Evolutionary conservation across 2,329 filamentous ascomycete species (phyloP), one percentile per base, ranked within the genome.

Genomic region (Erysiphe pulchra): DNA sequence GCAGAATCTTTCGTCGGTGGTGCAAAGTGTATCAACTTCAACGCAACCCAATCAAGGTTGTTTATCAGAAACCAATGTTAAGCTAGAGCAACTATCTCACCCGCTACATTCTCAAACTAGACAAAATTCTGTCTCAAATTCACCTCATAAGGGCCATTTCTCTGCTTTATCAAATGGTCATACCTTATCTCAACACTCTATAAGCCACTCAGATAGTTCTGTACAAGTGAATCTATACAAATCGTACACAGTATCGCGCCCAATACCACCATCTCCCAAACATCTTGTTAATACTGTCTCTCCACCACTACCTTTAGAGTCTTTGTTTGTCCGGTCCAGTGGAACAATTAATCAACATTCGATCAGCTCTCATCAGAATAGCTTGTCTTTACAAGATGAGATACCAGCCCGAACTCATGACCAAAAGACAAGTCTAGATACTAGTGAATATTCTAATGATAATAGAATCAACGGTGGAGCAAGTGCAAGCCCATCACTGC

Each of bases 401-500:
- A 16, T 31, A n/a, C 56, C 44, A 48, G 56, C 47, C 47, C 56
- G 51, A 16, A 54, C 54, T 42, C 52, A 56, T 49, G 56, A 52
- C 16, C 53, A 54, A 40, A 52, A 56, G 50, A 54, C 53, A 38
- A 54, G 53, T 39, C 28, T 42, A 30, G 47, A 47, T 53, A 60
- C 56, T 45, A 52, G 53, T 9, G 49, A 56, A 30, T 47, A 60
- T 42, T 55, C 62, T 45, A 54, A 56, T 45, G 67, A 70, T 43
- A 58, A 50, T 17, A 63, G 69, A 42, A 64, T 68, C 31, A 62
- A 68, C 30, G 71, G 70, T 44, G 78, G 78, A n/a, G 80, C 80
- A 4, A 85, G 80, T 54, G 78, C 80, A 14, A 85, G 76, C 55
- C 79, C 80, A 11, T 84, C 80, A 10, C 59, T 86, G 49, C 73